Base-by-base conservation (phyloP, 306 rosid genomes). In the Rosa rugosa region DNA sequence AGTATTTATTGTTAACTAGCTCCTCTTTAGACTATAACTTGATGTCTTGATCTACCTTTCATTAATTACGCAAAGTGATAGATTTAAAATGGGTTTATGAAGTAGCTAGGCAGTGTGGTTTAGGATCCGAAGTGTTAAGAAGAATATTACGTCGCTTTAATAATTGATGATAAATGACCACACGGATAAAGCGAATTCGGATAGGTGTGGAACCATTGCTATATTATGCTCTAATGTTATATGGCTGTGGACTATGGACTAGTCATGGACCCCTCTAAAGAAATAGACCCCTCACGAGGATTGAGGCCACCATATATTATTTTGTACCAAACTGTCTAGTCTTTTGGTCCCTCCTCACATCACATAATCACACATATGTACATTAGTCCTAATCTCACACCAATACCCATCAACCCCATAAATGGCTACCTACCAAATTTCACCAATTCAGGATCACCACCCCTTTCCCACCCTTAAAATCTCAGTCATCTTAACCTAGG, bases 121-220 rank as follows among this genome's bases (percentile, higher is more conserved):
- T 67, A 73, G 79, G 41, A 63, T 74, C 75, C 77, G 31, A 83
- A 82, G 83, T 82, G 77, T 83, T 81, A 79, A 82, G 86, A 86
- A 72, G 84, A 80, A 90, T 88, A 90, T 84, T 83, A 83, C 11
- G 4, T 62, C 5, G 69, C 84, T 90, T 84, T 84, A 88, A 88
- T 90, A 83, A 88, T 88, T 90, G 89, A 80, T 84, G 90, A 85
- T 73, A 78, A 87, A 84, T 84, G 90, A 86, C 89, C 75, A 84
- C 41, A 80, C 87, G 75, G 83, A 81, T 77, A 88, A 90, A 86
- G 91, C 25, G 86, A 81, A 72, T 65, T 79, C 75, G 60, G 89
- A 81, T 83, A 86, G 82, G 88, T 75, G 90, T 79, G 74, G 83
- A 81, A 86, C 83, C 81, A 64, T 78, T 77, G 85, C 84, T 75